phyloP scores from a whole-genome alignment of 305 asterid genomes.

The Euphrasia arctica region DNA sequence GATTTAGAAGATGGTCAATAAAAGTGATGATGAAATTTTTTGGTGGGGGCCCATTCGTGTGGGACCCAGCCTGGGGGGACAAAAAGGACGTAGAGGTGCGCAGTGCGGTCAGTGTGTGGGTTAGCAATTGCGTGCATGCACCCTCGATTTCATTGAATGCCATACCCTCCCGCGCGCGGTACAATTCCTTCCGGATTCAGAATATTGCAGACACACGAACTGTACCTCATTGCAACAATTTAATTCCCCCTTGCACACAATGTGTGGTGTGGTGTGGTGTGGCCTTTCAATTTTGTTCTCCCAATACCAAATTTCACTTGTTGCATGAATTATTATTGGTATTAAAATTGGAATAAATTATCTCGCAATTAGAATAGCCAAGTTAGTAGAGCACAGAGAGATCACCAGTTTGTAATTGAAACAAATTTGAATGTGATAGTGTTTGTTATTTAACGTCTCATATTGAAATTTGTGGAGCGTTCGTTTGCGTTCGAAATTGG shows the following conservation, averaged over 20 bases:
- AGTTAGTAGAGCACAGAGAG: no score
- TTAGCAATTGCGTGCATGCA: constrained; percentile 33
- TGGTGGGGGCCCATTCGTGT: background rate
- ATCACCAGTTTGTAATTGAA: no score
- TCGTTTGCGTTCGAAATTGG: no score
- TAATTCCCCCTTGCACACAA: constrained; percentile 8
- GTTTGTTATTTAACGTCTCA: no score
- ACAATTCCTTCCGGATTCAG: constrained; percentile 17
- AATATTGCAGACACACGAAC: constrained; percentile 2
- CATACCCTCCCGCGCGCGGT: background rate
- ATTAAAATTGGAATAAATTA: no score
- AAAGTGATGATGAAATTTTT: no score
- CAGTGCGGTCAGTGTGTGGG: constrained; percentile 27
- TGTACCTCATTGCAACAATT: background rate
- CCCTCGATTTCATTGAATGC: constrained; percentile 28
- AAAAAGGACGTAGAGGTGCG: constrained; percentile 26
- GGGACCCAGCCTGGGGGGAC: constrained; percentile 18
- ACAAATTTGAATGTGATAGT: no score
- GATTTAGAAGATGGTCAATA: no score
- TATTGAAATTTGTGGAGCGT: no score
- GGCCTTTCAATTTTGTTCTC: background rate
- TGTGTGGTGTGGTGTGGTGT: background rate
- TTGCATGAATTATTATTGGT: no score
- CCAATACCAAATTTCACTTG: background rate
- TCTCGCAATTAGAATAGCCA: no score